A percentile compares a stretch with the other conserved stretches of the same genome.
These are phyloP conservation scores for Elongisporangium anandrum DNA, from an alignment of 352 stramenopile genomes.

Conservation along the genomic window DNA sequence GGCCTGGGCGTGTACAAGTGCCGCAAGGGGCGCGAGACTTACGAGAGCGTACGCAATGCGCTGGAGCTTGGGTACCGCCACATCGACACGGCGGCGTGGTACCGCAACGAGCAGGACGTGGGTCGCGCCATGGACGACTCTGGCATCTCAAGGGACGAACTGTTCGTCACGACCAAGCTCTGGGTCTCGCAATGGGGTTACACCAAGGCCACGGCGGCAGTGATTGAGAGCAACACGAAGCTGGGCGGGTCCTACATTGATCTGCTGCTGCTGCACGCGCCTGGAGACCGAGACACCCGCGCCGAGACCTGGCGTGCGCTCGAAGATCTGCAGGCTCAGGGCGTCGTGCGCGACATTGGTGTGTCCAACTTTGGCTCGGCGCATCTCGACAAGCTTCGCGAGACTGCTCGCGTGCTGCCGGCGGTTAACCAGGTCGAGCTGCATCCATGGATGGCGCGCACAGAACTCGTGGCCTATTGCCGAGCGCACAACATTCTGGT, in stretches of 20 bases:
- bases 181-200: slow-evolving; percentile 44
- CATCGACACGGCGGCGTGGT: slow-evolving; percentile 72
- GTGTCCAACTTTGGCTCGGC: slow-evolving; percentile 73
- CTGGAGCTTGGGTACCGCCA: slow-evolving; percentile 58
- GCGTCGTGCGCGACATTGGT: slow-evolving; percentile 58
- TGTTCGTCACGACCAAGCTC: slow-evolving; percentile 75
- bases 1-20: slow-evolving; percentile 23
- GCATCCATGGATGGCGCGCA: slow-evolving; percentile 38
- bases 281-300: slow-evolving; percentile 22
- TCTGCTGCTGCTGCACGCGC: slow-evolving; percentile 61
- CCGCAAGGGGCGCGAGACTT: slow-evolving; percentile 13
- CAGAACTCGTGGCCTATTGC: slow-evolving; percentile 40
- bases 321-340: slow-evolving; percentile 20
- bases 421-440: slow-evolving; percentile 60
- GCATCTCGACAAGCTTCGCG: slow-evolving; percentile 65
- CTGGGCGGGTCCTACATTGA: slow-evolving; percentile 53
- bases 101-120: slow-evolving; percentile 71
- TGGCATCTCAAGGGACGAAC: slow-evolving; percentile 42
- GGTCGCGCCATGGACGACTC: slow-evolving; percentile 45
- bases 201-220: slow-evolving; percentile 31
- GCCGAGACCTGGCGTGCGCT: slow-evolving; percentile 26
- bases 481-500: slow-evolving; percentile 11
- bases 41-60: slow-evolving; percentile 16
- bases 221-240: slow-evolving; percentile 24
- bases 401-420: slow-evolving; percentile 20